Conservation (phyloP, 2,329 filamentous ascomycete genomes). For the Samsoniella hepiali region DNA sequence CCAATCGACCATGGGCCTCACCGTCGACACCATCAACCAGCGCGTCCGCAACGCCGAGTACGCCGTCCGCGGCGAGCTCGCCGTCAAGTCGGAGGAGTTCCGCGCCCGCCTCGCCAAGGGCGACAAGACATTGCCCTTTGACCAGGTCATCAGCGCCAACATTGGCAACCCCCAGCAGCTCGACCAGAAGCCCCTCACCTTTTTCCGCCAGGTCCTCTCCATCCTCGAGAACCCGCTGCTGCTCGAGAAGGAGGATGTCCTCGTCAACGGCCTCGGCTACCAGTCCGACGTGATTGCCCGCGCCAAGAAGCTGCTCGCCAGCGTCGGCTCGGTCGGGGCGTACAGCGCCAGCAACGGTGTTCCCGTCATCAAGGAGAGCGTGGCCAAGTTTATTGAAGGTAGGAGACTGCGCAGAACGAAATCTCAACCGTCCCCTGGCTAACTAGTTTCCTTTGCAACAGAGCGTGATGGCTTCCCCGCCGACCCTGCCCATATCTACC, state of each 20-base stretch:
- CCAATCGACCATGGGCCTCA: conserved; percentile 51
- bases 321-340: conserved; percentile 87
- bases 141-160: conserved; percentile 91
- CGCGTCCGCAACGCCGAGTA: conserved; percentile 86
- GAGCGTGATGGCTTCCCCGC: conserved; percentile 85
- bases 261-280: conserved; percentile 75
- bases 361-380: conserved; percentile 79
- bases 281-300: conserved; percentile 84
- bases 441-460: conserved; percentile 32
- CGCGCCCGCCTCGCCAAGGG: conserved; percentile 67
- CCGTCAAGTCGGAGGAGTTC: conserved; percentile 89
- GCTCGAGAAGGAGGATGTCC: conserved; percentile 76
- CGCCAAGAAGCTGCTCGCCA: conserved; percentile 74
- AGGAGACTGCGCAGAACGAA: conserved; percentile 31
- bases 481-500: conserved; percentile 77
- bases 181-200: conserved; percentile 98
- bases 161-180: conserved; percentile 99
- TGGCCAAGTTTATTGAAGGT: conserved; percentile 91
- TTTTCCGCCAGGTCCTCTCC: conserved; percentile 95
- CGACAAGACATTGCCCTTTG: conserved; percentile 68
- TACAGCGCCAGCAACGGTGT: conserved; percentile 94
- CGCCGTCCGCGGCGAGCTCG: conserved; percentile 93
- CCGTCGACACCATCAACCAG: conserved; percentile 86
- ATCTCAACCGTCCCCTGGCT: background rate
- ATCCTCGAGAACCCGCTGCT: conserved; percentile 85